Conservation (phyloP, 2,329 filamentous ascomycete species). For the Clarireedia homoeocarpa region DNA sequence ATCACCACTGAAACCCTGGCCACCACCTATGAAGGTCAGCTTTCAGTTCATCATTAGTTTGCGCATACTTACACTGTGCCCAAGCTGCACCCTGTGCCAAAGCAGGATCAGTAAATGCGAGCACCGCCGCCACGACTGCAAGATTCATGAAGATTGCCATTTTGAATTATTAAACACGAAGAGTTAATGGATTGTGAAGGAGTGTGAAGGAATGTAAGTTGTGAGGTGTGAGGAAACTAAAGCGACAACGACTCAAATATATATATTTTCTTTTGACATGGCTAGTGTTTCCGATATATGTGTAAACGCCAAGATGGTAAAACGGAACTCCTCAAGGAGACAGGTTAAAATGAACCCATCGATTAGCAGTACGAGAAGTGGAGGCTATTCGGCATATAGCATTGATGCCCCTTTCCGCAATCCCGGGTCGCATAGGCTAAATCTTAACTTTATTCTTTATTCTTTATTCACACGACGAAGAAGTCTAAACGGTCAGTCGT, state of each 20-base stretch:
- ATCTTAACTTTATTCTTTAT: too few relatives aligned
- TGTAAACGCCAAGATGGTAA: background rate
- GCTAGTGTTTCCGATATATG: background rate
- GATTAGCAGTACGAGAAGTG: too few relatives aligned
- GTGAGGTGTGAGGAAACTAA: background rate
- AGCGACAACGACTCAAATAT: background rate
- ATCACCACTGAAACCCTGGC: constrained; percentile 23
- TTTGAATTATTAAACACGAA: background rate
- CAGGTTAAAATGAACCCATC: too few relatives aligned
- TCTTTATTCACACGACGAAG: too few relatives aligned
- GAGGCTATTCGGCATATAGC: too few relatives aligned
- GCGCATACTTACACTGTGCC: constrained; percentile 16
- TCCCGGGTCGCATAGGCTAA: too few relatives aligned
- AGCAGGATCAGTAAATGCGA: constrained; percentile 16
- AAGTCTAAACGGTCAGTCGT: too few relatives aligned
- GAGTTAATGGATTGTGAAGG: background rate
- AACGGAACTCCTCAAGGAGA: background rate
- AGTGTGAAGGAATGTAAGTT: background rate
- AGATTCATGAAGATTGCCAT: constrained; percentile 18
- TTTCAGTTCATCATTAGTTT: background rate
- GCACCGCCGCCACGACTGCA: constrained; percentile 14
- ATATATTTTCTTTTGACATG: background rate
- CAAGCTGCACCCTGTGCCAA: constrained; percentile 14
- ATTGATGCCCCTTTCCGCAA: too few relatives aligned
- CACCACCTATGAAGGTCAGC: constrained; percentile 22